Evolutionary conservation across 768 basidiomycete species (phyloP), one percentile per base, ranked within the genome.

Genomic region (Dacryopinax spathularia): DNA sequence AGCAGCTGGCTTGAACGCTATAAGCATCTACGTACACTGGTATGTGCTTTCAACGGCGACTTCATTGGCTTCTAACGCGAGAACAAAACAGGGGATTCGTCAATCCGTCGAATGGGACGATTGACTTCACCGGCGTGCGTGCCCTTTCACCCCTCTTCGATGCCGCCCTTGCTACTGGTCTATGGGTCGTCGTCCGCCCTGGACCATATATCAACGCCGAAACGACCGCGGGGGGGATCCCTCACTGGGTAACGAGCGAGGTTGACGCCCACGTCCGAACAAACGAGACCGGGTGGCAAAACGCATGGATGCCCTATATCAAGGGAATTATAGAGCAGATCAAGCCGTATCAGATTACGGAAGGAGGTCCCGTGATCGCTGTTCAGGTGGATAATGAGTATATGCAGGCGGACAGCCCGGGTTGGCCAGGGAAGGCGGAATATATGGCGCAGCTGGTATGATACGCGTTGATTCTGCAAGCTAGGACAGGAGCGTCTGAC

Each of bases 201-300:
- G 89, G 89, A 79, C 67, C 81, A 76, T 82, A 89, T 68, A 89
- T 89, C 75, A 89, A 89, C 67, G 87, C 67, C n/a, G 88, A 90
- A 71, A 88, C 87, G 0, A 84, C 85, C 15, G 89, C 87, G 0
- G 89, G 89, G 25, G 89, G 89, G 10, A 77, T 84, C 64, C 76
- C 82, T 0, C 80, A 80, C 62, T 90, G 89, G 89, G 77, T 81
- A 10, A 89, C 88, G 1, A 79, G 81, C 13, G 78, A 83, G 68
- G 82, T 87, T 15, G 79, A 82, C 2, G 86, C 85, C 7, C 74
- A 76, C 41, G 75, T 90, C 16, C 81, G 90, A n/a, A 89, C 88
- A 22, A 87, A 87, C 63, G 85, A 81, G 4, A 79, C 83, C 0
- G 86, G 87, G 67, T 91, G 82, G 79, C 76, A 74, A 31, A 81